Evolutionary conservation across 805 yeast genomes (phyloP), one percentile per base, ranked within the genome.

Genomic region (Diddensiella caesifluorescens): DNA sequence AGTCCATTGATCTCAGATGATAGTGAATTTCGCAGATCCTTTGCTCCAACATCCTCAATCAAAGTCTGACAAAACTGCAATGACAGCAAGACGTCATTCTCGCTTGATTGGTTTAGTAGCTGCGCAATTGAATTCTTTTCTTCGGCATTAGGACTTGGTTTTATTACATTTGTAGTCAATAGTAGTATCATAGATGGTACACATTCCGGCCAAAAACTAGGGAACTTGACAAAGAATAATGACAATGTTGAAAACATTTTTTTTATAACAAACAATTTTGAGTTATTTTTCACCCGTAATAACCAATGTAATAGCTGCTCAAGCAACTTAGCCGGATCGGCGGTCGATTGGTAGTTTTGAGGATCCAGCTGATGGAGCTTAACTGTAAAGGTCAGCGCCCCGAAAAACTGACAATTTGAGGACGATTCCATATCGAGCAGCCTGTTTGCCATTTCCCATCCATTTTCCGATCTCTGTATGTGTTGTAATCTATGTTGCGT

Each of bases 311-410:
- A 39, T 20, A 61, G 42, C 18, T 47, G 53, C 13, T 27, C 18
- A 6, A 48, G 22, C 22, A 52, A 22, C 27, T 39, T 40, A n/a
- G 28, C 35, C 15, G 39, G 38, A 28, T 44, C 45, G 5, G 38
- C 29, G 4, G 36, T 42, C 3, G 45, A 34, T 6, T 25, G 26
- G 13, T 37, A 33, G 23, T 39, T 44, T 3, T 28, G 5, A n/a
- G 22, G 26, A 49, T 4, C 45, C 36, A 18, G 39, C 39, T 32
- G 49, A 45, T 74, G 76, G 33, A 82, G 60, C 48, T 71, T 67
- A 3, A 86, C 92, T 0, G 86, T 73, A 45, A 76, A 78, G 0
- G 95, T 86, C 44, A 83, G 69, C 0, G 94, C 95, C 0, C 95
- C 95, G 54, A 86, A 80, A 57, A 81, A 86, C 54, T 78, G 76